Percentiles rank a stretch among this genome's conserved stretches.
phyloP scores from a whole-genome alignment of 148 eudicot species.

The Silene latifolia region DNA sequence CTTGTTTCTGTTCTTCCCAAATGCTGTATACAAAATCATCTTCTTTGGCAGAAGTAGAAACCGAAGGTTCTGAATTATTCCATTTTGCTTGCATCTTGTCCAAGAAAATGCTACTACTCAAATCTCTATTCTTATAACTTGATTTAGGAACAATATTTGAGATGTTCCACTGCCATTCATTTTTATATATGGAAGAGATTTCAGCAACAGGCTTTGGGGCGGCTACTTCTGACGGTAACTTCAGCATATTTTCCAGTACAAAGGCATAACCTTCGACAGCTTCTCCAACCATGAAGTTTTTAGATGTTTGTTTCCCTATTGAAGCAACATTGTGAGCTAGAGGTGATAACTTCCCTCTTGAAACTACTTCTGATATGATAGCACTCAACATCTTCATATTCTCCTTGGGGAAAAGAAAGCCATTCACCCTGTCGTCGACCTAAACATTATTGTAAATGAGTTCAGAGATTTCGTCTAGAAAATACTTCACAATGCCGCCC shows the following conservation, averaged over 20 bases:
- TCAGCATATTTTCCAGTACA: conserved; percentile 54
- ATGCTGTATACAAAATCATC: conserved; percentile 51
- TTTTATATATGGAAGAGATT: conserved; percentile 51
- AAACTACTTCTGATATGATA: conserved; percentile 47
- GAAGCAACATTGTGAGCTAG: conserved; percentile 62
- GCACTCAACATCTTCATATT: conserved; percentile 46
- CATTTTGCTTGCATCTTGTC: conserved; percentile 46
- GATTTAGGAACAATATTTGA: conserved; percentile 42
- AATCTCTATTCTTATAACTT: conserved; percentile 30
- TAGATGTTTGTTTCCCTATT: conserved; percentile 57
- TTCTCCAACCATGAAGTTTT: conserved; percentile 65
- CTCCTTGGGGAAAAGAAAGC: conserved; percentile 75
- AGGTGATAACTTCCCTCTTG: conserved; percentile 57
- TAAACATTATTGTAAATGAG: conserved; percentile 34
- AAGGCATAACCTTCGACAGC: conserved; percentile 69
- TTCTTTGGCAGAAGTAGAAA: conserved; percentile 28
- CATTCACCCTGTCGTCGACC: conserved; percentile 88
- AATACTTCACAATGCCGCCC: too few relatives aligned
- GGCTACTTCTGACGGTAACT: conserved; percentile 77
- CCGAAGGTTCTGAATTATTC: conserved; percentile 32
- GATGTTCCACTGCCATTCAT: conserved; percentile 66
- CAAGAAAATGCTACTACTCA: conserved; percentile 32
- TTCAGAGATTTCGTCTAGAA: conserved; percentile 27
- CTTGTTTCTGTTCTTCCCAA: conserved; percentile 74
- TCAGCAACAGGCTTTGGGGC: conserved; percentile 44